Conservation (phyloP, 2,329 filamentous ascomycete genomes). For the Aspergillus quadricinctus region DNA sequence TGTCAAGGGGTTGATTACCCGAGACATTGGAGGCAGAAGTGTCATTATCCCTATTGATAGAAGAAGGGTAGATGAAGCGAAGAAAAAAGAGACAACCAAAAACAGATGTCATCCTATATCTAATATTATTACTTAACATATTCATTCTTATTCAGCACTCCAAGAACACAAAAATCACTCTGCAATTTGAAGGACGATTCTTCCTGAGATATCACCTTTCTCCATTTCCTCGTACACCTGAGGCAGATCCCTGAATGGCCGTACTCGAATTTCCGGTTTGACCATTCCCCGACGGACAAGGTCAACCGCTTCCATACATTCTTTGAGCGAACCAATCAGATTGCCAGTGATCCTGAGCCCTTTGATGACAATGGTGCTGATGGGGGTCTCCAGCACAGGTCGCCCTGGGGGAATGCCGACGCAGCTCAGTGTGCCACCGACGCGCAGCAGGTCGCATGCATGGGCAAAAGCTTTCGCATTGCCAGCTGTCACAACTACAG, state of each 20-base stretch:
- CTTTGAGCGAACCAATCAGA: constrained; percentile 42
- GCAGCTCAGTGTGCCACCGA: constrained; percentile 42
- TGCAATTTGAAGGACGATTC: constrained; percentile 41
- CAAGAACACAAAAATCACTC: constrained; percentile 10
- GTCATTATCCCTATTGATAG: too few species aligned
- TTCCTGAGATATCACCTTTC: constrained; percentile 40
- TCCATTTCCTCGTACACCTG: constrained; percentile 44
- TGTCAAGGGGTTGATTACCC: too few species aligned
- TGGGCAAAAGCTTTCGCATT: constrained; percentile 39
- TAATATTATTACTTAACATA: too few species aligned
- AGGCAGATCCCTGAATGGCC: constrained; percentile 41
- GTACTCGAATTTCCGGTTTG: constrained; percentile 39
- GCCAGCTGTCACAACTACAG: constrained; percentile 41
- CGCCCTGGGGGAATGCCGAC: constrained; percentile 42
- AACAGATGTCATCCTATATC: too few species aligned
- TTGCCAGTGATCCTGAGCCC: constrained; percentile 43
- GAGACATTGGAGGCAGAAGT: too few species aligned
- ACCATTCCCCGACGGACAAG: constrained; percentile 40
- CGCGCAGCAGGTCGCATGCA: constrained; percentile 42
- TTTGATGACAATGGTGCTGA: constrained; percentile 45
- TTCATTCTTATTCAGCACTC: too few species aligned
- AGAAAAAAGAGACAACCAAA: too few species aligned
- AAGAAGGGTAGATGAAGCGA: too few species aligned
- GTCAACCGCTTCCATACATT: constrained; percentile 46
- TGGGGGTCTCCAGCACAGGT: constrained; percentile 37